phyloP scores from a whole-genome alignment of 768 basidiomycete species.

The Russula griseocarnosa region DNA sequence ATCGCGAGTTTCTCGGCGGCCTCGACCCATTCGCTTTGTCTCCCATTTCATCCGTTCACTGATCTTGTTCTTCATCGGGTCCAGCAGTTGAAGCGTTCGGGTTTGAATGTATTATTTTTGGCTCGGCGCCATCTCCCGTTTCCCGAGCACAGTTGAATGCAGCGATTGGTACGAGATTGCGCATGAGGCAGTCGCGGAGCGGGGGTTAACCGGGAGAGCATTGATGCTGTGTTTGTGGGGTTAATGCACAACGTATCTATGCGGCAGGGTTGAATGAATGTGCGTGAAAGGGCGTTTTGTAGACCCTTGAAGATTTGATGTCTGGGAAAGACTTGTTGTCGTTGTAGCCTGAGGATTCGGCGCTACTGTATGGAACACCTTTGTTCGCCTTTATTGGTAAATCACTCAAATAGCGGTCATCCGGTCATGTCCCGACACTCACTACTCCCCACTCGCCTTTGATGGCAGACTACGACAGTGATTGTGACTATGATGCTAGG shows the following conservation, averaged over 20 bases:
- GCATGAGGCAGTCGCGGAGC: constrained; percentile 70
- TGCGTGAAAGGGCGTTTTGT: not conserved
- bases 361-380: not conserved
- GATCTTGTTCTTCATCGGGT: constrained; percentile 48
- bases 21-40: constrained; percentile 9
- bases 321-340: no score
- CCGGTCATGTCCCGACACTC: not conserved
- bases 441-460: constrained; percentile 1
- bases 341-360: not conserved
- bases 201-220: constrained; percentile 68
- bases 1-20: constrained; percentile 50
- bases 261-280: constrained; percentile 5
- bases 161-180: constrained; percentile 79
- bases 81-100: constrained; percentile 85
- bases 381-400: constrained; percentile 1
- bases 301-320: not conserved
- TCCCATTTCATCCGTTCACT: constrained; percentile 12
- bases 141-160: constrained; percentile 47
- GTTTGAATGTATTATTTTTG: constrained; percentile 76
- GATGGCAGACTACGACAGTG: constrained; percentile 18
- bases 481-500: constrained; percentile 25
- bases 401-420: not conserved
- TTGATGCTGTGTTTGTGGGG: constrained; percentile 66
- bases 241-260: constrained; percentile 48
- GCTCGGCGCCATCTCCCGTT: constrained; percentile 61